Evolutionary conservation across 1,284 basidiomycete genomes (phyloP).

Genomic region (Tilletia caries): DNA sequence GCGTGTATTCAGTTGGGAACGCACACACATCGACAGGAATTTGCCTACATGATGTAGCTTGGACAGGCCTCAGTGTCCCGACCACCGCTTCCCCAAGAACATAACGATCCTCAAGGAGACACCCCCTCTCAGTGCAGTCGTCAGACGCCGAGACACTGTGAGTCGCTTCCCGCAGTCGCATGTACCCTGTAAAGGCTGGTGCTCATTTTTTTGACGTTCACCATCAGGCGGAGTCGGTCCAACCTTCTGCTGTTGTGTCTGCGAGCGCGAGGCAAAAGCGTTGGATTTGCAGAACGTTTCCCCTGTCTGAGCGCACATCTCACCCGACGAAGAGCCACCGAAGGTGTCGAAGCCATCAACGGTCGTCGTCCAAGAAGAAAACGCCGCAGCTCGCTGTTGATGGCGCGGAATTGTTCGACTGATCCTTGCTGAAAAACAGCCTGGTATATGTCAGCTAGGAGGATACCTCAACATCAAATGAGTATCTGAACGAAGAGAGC

Average conservation of each 20-base stretch:
- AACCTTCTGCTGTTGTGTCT: slow-evolving; percentile 19
- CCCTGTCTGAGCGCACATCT: background rate
- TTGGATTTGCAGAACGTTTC: background rate
- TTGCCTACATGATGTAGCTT: too few relatives aligned
- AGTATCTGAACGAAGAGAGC: too few relatives aligned
- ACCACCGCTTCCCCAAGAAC: too few relatives aligned
- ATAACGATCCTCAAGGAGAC: slow-evolving; percentile 24
- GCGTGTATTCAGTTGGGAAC: too few relatives aligned
- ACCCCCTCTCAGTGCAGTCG: slow-evolving; percentile 40
- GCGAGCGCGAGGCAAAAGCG: slow-evolving; percentile 20
- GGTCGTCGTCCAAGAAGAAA: background rate
- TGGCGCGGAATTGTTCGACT: too few relatives aligned
- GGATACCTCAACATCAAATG: too few relatives aligned
- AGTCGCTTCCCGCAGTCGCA: background rate
- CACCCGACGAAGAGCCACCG: background rate
- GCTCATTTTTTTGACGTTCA: background rate
- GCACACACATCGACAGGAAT: too few relatives aligned
- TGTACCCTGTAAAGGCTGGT: background rate
- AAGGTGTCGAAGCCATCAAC: background rate
- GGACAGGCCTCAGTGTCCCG: too few relatives aligned
- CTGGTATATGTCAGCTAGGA: too few relatives aligned
- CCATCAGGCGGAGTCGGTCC: slow-evolving; percentile 17
- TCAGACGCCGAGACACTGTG: slow-evolving; percentile 36
- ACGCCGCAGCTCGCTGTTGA: background rate
- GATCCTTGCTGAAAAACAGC: too few relatives aligned